A percentile compares a stretch with the other conserved stretches of the same genome.
These are phyloP conservation scores for Umbilicaria muhlenbergii DNA, from an alignment of 495 filamentous ascomycete species.

Conservation along the genomic window DNA sequence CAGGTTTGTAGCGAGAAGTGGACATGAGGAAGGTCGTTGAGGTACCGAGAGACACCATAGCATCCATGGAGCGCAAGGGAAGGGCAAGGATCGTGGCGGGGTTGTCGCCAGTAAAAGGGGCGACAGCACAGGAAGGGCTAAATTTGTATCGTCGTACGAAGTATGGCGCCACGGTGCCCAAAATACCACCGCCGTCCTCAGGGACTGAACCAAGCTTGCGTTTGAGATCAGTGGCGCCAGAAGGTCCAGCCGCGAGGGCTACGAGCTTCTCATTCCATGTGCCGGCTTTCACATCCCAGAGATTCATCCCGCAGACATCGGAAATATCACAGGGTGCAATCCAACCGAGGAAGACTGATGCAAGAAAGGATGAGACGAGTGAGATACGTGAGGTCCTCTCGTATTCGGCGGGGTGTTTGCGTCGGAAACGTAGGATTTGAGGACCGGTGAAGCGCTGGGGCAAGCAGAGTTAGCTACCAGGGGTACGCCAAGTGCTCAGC, in stretches of 20 bases:
- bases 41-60: constrained; percentile 87
- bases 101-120: constrained; percentile 90
- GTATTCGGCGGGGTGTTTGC: constrained; percentile 68
- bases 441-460: constrained; percentile 88
- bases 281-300: constrained; percentile 74
- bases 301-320: constrained; percentile 92
- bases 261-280: constrained; percentile 61
- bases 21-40: constrained; percentile 96
- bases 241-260: constrained; percentile 56
- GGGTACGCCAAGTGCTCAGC: background rate
- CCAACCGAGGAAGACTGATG: constrained; percentile 73
- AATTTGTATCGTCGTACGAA: constrained; percentile 70
- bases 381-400: constrained; percentile 68
- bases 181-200: constrained; percentile 60
- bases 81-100: constrained; percentile 86
- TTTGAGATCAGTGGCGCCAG: constrained; percentile 49
- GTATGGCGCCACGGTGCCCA: constrained; percentile 61
- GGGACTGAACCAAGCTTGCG: constrained; percentile 68
- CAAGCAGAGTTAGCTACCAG: constrained; percentile 12
- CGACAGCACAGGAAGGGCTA: constrained; percentile 52
- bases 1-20: constrained; percentile 75
- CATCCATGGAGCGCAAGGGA: constrained; percentile 71
- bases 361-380: constrained; percentile 87
- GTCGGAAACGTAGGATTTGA: constrained; percentile 78
- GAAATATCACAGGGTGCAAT: constrained; percentile 85